Conservation (phyloP, 306 rosid species). For the Inga oerstediana region DNA sequence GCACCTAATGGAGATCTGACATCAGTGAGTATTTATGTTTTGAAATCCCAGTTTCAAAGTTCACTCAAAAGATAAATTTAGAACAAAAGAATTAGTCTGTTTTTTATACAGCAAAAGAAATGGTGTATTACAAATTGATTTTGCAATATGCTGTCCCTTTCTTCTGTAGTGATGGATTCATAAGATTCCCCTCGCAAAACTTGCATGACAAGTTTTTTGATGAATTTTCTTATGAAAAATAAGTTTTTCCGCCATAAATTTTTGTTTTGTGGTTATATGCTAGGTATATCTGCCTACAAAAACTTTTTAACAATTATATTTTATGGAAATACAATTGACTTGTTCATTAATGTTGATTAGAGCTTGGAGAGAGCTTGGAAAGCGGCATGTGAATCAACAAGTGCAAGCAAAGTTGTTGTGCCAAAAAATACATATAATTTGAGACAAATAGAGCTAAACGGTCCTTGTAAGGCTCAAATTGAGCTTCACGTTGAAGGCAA, state of each 20-base stretch:
- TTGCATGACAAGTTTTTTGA: not conserved
- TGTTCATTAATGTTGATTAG: not conserved
- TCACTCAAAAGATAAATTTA: not conserved
- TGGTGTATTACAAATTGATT: not conserved
- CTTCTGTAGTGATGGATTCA: not conserved
- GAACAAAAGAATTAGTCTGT: too few species aligned
- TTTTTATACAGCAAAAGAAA: too few species aligned
- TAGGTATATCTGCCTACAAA: not conserved
- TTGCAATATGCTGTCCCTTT: too few species aligned
- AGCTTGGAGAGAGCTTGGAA: not conserved
- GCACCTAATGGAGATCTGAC: not conserved
- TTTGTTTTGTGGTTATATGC: not conserved
- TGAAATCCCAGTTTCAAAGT: not conserved
- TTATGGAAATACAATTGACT: not conserved
- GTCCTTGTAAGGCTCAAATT: not conserved
- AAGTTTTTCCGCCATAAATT: too few species aligned
- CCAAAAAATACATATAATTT: not conserved
- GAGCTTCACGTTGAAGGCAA: not conserved
- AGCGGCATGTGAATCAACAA: not conserved
- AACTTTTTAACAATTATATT: too few species aligned
- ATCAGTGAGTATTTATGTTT: not conserved
- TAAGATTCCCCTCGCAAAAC: not conserved
- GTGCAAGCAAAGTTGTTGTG: not conserved
- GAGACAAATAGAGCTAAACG: not conserved
- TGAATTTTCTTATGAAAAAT: too few species aligned